Conservation (phyloP, 179 eudicot genomes). For the Monotropa hypopitys region DNA sequence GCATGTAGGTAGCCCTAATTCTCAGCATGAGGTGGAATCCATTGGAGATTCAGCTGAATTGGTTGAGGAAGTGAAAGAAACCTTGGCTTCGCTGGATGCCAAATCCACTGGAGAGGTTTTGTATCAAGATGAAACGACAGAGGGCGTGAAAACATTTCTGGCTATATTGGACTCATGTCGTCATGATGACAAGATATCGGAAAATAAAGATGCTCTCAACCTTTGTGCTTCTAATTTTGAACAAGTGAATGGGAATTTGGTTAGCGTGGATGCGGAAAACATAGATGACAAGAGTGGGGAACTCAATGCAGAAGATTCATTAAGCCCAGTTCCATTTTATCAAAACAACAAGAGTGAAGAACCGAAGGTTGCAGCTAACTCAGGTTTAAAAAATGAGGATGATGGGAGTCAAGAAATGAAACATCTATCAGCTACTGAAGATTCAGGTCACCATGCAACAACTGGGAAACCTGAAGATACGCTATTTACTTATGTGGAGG, state of each 20-base stretch:
- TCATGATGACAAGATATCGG: conserved; percentile 5
- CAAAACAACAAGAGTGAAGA: too few relatives aligned
- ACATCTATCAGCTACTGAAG: conserved; percentile 12
- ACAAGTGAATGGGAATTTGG: not conserved
- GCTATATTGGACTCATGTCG: not conserved
- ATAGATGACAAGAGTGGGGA: conserved; percentile 17
- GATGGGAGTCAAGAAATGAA: conserved; percentile 6
- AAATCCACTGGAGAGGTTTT: conserved; percentile 8
- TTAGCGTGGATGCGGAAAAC: conserved; percentile 10
- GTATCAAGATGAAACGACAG: conserved; percentile 12
- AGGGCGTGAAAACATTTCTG: conserved; percentile 4
- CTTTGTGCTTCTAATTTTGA: not conserved
- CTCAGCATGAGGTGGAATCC: conserved; percentile 7
- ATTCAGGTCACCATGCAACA: conserved; percentile 13
- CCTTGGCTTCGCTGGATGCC: not conserved
- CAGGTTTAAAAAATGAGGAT: conserved; percentile 10
- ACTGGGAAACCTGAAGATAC: conserved; percentile 13
- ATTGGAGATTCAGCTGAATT: conserved; percentile 13
- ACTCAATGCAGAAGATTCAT: not conserved
- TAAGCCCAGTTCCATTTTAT: not conserved
- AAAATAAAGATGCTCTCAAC: conserved; percentile 10
- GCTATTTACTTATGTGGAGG: conserved; percentile 9
- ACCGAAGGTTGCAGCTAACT: not conserved
- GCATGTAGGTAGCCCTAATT: conserved; percentile 15
- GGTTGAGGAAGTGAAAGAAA: conserved; percentile 4